Evolutionary conservation across 768 basidiomycete species (phyloP).

Genomic region (Suillus decipiens): DNA sequence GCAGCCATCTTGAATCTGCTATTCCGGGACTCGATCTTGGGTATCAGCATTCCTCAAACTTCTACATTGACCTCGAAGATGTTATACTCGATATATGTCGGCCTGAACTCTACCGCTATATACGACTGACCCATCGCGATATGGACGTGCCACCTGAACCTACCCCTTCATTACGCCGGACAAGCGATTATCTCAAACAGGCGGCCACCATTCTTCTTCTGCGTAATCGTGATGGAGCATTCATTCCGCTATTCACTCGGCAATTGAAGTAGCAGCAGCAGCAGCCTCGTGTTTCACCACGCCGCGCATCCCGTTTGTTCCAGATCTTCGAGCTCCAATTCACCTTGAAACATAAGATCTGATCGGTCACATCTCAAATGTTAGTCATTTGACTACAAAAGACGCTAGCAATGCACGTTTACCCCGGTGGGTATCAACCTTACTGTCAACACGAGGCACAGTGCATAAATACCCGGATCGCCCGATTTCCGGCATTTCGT

Average conservation of each 20-base stretch:
- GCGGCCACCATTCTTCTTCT: conserved; percentile 1
- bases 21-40: conserved; percentile 12
- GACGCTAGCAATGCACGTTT: background rate
- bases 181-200: conserved; percentile 8
- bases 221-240: conserved; percentile 1
- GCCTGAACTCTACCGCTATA: conserved; percentile 18
- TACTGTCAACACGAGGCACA: conserved; percentile 4
- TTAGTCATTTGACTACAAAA: conserved; percentile 5
- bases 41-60: conserved; percentile 17
- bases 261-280: background rate
- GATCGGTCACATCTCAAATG: conserved; percentile 1
- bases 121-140: conserved; percentile 16
- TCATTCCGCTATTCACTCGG: conserved; percentile 1
- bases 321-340: conserved; percentile 1
- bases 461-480: conserved; percentile 4
- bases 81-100: conserved; percentile 10
- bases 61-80: conserved; percentile 9
- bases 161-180: conserved; percentile 3
- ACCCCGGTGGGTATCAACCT: background rate
- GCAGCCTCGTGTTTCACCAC: conserved; percentile 1
- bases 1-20: conserved; percentile 16
- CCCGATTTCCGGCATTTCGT: background rate
- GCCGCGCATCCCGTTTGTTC: background rate
- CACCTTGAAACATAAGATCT: conserved; percentile 3
- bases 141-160: conserved; percentile 14